Percentiles rank a stretch among this genome's conserved stretches.
These are phyloP conservation scores for Penicillium pancosmium DNA, from an alignment of 495 filamentous ascomycete genomes.

Conservation along the genomic window DNA sequence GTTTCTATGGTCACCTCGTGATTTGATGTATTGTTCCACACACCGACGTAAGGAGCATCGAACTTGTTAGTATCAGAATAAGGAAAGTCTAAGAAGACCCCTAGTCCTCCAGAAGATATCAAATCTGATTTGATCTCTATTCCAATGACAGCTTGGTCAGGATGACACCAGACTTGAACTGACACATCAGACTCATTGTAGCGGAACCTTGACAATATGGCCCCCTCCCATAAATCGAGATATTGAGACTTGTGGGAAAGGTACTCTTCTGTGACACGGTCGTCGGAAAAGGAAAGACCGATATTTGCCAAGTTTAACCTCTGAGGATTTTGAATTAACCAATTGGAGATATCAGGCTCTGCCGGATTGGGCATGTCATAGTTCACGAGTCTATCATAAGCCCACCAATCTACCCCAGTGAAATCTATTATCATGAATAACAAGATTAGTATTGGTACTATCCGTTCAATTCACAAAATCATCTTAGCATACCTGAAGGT, in stretches of 20 bases:
- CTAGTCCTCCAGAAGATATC: background rate
- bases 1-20: background rate
- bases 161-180: constrained; percentile 12
- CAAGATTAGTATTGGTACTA: background rate
- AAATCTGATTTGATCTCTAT: constrained; percentile 10
- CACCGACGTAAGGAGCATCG: constrained; percentile 12
- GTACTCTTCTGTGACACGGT: constrained; percentile 11
- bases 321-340: constrained; percentile 23
- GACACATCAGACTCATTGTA: constrained; percentile 12
- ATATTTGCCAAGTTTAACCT: constrained; percentile 17
- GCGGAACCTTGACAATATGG: constrained; percentile 11
- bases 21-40: constrained; percentile 9
- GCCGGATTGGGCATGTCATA: constrained; percentile 20
- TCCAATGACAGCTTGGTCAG: background rate
- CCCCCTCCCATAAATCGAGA: constrained; percentile 19
- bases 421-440: constrained; percentile 6
- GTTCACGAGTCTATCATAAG: constrained; percentile 21
- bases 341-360: constrained; percentile 21
- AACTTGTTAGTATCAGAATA: constrained; percentile 12
- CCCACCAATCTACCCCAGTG: constrained; percentile 23
- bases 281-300: constrained; percentile 16
- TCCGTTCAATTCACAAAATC: background rate
- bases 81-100: constrained; percentile 10
- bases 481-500: constrained; percentile 2
- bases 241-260: constrained; percentile 8